These are phyloP conservation scores for Botrytis pseudocinerea DNA, from an alignment of 2,329 filamentous ascomycete species.

Conservation along the genomic window DNA sequence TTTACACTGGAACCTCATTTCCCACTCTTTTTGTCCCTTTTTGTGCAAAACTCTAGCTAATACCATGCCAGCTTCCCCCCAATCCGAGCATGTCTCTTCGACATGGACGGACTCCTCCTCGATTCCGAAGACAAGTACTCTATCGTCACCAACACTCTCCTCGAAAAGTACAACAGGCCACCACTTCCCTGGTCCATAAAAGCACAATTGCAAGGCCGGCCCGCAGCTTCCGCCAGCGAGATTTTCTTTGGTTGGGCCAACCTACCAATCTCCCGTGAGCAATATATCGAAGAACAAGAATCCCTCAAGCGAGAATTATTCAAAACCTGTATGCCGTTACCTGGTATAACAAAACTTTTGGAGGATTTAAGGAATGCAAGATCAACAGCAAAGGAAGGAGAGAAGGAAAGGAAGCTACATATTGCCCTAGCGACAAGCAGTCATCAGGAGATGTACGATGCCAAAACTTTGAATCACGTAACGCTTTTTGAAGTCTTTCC, in stretches of 20 bases:
- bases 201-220: constrained; percentile 63
- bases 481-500: constrained; percentile 66
- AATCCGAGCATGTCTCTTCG: constrained; percentile 89
- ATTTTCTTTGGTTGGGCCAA: constrained; percentile 82
- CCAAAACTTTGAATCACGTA: constrained; percentile 49
- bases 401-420: constrained; percentile 50
- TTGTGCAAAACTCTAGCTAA: background rate
- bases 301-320: constrained; percentile 72
- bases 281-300: constrained; percentile 62
- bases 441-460: constrained; percentile 48
- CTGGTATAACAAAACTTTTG: constrained; percentile 74
- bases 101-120: constrained; percentile 97
- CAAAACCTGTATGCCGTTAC: constrained; percentile 70
- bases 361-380: constrained; percentile 48
- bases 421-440: constrained; percentile 80
- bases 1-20: background rate
- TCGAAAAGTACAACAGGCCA: constrained; percentile 72
- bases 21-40: no score
- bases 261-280: constrained; percentile 70
- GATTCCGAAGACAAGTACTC: constrained; percentile 95
- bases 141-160: constrained; percentile 75
- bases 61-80: constrained; percentile 61
- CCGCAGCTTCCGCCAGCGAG: constrained; percentile 46
- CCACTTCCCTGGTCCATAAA: constrained; percentile 91
- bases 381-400: constrained; percentile 33